phyloP scores from a whole-genome alignment of 371 early-diverging fungal species.

The Encephalitozoon intestinalis region DNA sequence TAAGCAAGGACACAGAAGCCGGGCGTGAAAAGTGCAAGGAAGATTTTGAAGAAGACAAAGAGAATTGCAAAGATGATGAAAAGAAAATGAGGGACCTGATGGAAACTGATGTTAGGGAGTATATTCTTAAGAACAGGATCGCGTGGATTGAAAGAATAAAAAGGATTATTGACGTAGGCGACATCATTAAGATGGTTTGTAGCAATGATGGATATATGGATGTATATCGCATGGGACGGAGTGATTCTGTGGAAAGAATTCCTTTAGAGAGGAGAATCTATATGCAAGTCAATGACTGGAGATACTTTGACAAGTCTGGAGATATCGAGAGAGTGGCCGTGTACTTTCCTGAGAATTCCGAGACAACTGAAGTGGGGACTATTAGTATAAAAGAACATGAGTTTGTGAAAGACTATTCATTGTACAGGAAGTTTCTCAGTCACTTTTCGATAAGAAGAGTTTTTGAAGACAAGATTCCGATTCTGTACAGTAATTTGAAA shows the following conservation, averaged over 20 bases:
- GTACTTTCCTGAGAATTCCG: neutral
- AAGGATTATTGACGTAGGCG: neutral
- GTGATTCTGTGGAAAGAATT: neutral
- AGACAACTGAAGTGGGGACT: neutral
- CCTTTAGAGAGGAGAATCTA: constrained; percentile 3
- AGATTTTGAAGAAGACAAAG: neutral
- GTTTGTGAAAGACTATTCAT: neutral
- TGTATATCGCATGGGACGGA: neutral
- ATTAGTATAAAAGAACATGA: neutral
- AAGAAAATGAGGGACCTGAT: neutral
- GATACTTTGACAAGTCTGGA: constrained; percentile 8
- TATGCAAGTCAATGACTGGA: constrained; percentile 7
- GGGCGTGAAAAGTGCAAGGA: neutral
- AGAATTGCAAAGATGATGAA: neutral
- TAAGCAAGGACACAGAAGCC: neutral
- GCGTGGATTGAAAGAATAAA: constrained; percentile 1
- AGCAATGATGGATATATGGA: neutral
- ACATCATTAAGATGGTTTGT: neutral
- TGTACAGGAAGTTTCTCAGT: constrained; percentile 23
- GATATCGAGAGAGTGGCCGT: neutral
- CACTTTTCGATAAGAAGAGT: constrained; percentile 39
- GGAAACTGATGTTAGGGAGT: neutral
- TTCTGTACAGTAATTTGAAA: neutral
- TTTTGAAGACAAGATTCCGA: constrained; percentile 16
- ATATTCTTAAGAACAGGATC: neutral